Conservation (phyloP, 305 asterid species). For the Fraxinus xanthoxyloides region DNA sequence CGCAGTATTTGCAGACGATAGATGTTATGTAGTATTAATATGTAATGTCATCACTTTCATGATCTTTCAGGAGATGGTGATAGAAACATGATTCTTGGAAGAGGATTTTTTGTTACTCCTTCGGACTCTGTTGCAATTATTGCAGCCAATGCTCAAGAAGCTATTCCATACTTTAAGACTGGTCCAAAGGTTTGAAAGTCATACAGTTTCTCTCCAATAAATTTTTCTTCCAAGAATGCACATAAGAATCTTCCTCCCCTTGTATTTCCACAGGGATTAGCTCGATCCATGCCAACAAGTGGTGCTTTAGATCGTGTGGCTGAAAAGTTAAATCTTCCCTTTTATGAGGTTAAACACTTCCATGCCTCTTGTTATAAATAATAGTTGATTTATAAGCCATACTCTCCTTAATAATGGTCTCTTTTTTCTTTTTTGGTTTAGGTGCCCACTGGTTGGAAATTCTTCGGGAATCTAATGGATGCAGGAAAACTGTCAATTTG, state of each 20-base stretch:
- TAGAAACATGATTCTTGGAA: conserved; percentile 96
- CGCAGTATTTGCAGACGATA: neutral
- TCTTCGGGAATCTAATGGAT: conserved; percentile 97
- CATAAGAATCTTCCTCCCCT: neutral
- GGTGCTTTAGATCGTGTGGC: conserved; percentile 96
- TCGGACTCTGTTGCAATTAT: conserved; percentile 97
- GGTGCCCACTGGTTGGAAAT: conserved; percentile 99
- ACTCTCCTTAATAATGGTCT: neutral
- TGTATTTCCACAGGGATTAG: conserved; percentile 66
- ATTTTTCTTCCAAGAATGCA: neutral
- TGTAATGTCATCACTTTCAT: conserved; percentile 13
- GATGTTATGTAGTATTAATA: neutral
- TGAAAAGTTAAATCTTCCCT: conserved; percentile 70
- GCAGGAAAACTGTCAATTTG: conserved; percentile 92
- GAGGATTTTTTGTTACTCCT: conserved; percentile 86
- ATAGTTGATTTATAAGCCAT: neutral
- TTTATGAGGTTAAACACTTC: conserved; percentile 57
- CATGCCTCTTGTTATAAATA: neutral
- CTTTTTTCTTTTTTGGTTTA: conserved; percentile 24
- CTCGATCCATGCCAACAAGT: conserved; percentile 99
- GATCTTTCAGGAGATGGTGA: conserved; percentile 88
- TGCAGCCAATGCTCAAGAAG: conserved; percentile 89
- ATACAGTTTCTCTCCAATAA: neutral
- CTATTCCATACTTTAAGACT: conserved; percentile 78
- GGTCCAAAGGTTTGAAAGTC: conserved; percentile 70